Conservation (phyloP, 1,284 basidiomycete genomes). For the Fomitiporia mediterranea region DNA sequence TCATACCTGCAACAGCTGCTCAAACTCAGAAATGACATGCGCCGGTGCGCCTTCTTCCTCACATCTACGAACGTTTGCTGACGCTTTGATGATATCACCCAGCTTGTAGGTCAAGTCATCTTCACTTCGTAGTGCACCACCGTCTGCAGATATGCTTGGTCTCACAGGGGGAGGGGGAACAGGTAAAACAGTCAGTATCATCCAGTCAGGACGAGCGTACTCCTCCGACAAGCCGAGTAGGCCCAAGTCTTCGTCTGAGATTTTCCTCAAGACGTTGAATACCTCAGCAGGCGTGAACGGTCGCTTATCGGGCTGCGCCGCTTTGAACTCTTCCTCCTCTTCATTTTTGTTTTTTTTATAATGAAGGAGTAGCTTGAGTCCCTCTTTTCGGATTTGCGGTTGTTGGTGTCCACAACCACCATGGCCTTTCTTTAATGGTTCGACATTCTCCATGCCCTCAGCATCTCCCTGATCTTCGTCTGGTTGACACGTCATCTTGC, state of each 20-base stretch:
- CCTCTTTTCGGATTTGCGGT: constrained; percentile 91
- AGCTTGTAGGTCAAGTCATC: constrained; percentile 99
- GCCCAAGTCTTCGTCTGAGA: constrained; percentile 85
- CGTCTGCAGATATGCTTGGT: constrained; percentile 95
- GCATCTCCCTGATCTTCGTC: constrained; percentile 85
- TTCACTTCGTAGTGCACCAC: constrained; percentile 93
- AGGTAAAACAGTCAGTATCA: constrained; percentile 97
- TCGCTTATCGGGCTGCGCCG: constrained; percentile 86
- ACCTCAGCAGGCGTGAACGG: constrained; percentile 86
- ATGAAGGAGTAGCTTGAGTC: constrained; percentile 92
- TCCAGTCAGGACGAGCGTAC: constrained; percentile 98
- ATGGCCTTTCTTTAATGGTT: constrained; percentile 80
- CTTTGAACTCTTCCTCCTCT: constrained; percentile 89
- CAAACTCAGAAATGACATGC: constrained; percentile 94
- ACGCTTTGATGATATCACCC: constrained; percentile 95
- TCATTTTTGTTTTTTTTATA: constrained; percentile 93
- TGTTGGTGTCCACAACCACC: constrained; percentile 95
- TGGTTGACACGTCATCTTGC: constrained; percentile 81
- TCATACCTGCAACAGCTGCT: constrained; percentile 85
- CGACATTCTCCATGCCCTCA: constrained; percentile 61
- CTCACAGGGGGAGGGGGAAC: constrained; percentile 98
- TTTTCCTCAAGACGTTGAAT: constrained; percentile 91
- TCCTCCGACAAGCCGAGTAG: constrained; percentile 92
- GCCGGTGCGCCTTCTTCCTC: constrained; percentile 97
- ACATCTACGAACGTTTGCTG: constrained; percentile 85